Evolutionary conservation across 345 rosid species (phyloP), one percentile per base, ranked within the genome.

Genomic region (Trapa bicornis): DNA sequence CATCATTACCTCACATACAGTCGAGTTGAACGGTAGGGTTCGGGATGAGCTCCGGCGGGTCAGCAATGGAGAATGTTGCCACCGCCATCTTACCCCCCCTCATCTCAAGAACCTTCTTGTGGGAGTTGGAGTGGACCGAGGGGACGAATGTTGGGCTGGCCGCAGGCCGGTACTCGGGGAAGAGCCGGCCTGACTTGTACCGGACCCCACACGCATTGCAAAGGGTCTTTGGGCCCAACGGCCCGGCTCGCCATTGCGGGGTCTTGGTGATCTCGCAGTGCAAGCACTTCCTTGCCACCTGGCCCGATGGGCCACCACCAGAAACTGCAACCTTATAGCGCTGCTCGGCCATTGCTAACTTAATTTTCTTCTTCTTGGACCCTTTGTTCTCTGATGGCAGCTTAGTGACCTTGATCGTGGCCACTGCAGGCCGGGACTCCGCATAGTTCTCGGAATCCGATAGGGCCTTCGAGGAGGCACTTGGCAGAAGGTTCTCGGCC

Each of bases 241-340:
- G 86, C 6, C 86, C 86, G 0, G 86, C 81, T 66, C 86, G 69
- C 86, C 86, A 82, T 68, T 82, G 86, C 66, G 86, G 86, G 58
- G 86, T 82, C 77, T 75, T 82, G 70, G 80, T 78, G 39, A 81
- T 79, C 68, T 80, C 81, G 57, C 86, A 82, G 71, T 82, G 86
- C 68, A 77, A 76, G 76, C 86, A 82, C 66, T 70, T 79, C 47
- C 76, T 47, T 39, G 67, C 67, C 1, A 71, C 41, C 71, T 38
- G 75, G 36, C 48, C 54, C 65, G 75, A 54, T 16, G 48, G 67
- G 16, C n/a, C 14, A 15, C 53, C 41, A 7, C 35, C 70, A 3
- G 65, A 72, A 41, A 29, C 70, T 2, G 65, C 76, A 43, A 33
- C 66, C 0, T 4, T 33, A 36, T 36, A 42, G 16, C 50, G 64